Conservation (phyloP, 768 basidiomycete species). For the Pulveroboletus sp. region DNA sequence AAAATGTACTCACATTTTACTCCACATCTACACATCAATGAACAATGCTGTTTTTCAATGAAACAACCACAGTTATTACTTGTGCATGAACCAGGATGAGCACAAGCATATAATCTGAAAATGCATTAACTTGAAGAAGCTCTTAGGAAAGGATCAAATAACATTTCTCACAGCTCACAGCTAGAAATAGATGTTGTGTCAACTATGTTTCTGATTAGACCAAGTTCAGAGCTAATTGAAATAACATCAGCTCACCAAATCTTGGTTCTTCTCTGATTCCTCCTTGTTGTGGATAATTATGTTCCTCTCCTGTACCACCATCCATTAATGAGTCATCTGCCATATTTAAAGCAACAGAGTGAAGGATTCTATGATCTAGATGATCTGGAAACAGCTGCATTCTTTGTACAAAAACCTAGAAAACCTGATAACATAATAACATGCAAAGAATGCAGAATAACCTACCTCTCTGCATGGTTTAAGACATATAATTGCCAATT, state of each 20-base stretch:
- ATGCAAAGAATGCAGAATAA: neutral
- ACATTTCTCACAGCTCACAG: slow-evolving; percentile 13
- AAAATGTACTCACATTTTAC: slow-evolving; percentile 32
- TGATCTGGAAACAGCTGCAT: slow-evolving; percentile 16
- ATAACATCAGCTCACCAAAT: slow-evolving; percentile 14
- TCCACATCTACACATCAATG: slow-evolving; percentile 45
- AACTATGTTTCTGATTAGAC: slow-evolving; percentile 8
- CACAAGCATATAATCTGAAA: slow-evolving; percentile 36
- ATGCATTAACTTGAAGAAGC: neutral
- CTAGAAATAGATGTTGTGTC: neutral
- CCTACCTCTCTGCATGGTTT: slow-evolving; percentile 45
- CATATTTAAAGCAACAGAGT: slow-evolving; percentile 3
- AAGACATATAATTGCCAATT: slow-evolving; percentile 44
- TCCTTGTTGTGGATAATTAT: neutral
- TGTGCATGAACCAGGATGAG: slow-evolving; percentile 46
- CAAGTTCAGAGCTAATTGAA: neutral
- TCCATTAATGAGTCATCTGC: neutral
- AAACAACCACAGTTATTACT: slow-evolving; percentile 39
- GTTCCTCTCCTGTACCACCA: neutral
- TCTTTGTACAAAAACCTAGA: slow-evolving; percentile 19
- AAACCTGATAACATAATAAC: neutral
- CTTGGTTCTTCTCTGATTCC: neutral
- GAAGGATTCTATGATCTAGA: slow-evolving; percentile 15
- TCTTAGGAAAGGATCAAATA: neutral
- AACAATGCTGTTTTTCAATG: slow-evolving; percentile 37